Percentiles rank a stretch among this genome's conserved stretches.
phyloP scores from a whole-genome alignment of 495 filamentous ascomycete genomes.

The Polyplosphaeria fusca region DNA sequence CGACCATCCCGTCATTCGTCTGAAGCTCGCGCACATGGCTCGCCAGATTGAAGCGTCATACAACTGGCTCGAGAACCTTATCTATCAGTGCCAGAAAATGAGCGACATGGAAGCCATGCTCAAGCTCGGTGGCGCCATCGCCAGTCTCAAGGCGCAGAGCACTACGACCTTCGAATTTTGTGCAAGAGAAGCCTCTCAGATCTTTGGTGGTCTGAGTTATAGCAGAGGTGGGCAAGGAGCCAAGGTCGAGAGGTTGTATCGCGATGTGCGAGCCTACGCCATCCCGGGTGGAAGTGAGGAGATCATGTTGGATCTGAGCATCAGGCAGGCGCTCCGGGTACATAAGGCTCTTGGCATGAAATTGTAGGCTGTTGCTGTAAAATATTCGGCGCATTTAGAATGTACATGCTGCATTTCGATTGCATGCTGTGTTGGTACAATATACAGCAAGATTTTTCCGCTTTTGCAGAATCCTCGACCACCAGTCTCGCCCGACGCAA shows the following conservation, averaged over 20 bases:
- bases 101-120: conserved; percentile 93
- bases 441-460: too few relatives aligned
- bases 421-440: not conserved
- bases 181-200: conserved; percentile 92
- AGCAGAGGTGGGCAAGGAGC: conserved; percentile 89
- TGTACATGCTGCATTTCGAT: not conserved
- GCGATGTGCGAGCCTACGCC: conserved; percentile 96
- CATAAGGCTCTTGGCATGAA: conserved; percentile 95
- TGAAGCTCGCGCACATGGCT: conserved; percentile 97
- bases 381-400: not conserved
- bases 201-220: conserved; percentile 94
- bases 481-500: too few relatives aligned
- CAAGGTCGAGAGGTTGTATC: conserved; percentile 92
- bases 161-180: conserved; percentile 97
- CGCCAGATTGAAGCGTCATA: conserved; percentile 94
- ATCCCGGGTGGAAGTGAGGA: conserved; percentile 97
- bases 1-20: conserved; percentile 93
- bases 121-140: conserved; percentile 90
- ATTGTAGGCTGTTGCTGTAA: conserved; percentile 54
- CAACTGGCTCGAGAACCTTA: conserved; percentile 94
- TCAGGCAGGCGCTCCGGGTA: conserved; percentile 86
- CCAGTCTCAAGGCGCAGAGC: conserved; percentile 85
- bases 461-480: too few relatives aligned
- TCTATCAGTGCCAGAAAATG: conserved; percentile 92
- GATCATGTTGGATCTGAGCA: conserved; percentile 97